Evolutionary conservation across 2,329 filamentous ascomycete genomes (phyloP).

Genomic region (Colletotrichum theobromicola): DNA sequence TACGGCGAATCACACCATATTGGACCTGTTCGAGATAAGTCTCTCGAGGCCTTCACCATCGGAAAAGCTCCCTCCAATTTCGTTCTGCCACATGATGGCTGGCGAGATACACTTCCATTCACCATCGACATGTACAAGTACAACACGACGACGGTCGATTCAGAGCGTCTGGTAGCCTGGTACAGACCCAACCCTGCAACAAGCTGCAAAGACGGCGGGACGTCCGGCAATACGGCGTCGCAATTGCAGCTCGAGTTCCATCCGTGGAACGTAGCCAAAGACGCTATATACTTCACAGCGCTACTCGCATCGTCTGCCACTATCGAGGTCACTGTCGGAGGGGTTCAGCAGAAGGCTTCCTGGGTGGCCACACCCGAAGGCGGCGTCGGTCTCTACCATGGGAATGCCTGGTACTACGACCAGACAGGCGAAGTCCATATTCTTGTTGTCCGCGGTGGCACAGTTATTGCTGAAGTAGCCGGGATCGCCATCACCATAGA

Average conservation of each 20-base stretch:
- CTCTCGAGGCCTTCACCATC: not conserved
- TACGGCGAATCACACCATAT: constrained; percentile 62
- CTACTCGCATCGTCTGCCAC: constrained; percentile 26
- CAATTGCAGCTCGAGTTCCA: constrained; percentile 26
- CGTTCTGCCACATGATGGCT: constrained; percentile 55
- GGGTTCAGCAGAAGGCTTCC: rapidly evolving
- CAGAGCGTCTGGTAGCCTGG: constrained; percentile 29
- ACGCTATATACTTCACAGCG: constrained; percentile 25
- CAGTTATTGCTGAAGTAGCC: not conserved
- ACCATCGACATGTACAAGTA: constrained; percentile 55
- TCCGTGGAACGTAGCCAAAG: constrained; percentile 16
- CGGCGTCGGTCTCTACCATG: not conserved
- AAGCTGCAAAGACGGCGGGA: constrained; percentile 27
- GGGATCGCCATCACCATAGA: not conserved
- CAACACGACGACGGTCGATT: constrained; percentile 29
- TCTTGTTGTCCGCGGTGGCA: constrained; percentile 24
- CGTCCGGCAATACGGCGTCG: constrained; percentile 28
- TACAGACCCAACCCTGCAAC: constrained; percentile 22
- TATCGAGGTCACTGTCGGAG: constrained; percentile 16
- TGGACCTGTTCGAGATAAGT: constrained; percentile 44
- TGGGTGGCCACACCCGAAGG: not conserved
- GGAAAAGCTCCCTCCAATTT: constrained; percentile 48
- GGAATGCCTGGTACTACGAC: not conserved
- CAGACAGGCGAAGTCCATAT: not conserved
- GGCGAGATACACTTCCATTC: constrained; percentile 53